Evolutionary conservation across 805 yeast genomes (phyloP).

Genomic region (Hanseniaspora lindneri): DNA sequence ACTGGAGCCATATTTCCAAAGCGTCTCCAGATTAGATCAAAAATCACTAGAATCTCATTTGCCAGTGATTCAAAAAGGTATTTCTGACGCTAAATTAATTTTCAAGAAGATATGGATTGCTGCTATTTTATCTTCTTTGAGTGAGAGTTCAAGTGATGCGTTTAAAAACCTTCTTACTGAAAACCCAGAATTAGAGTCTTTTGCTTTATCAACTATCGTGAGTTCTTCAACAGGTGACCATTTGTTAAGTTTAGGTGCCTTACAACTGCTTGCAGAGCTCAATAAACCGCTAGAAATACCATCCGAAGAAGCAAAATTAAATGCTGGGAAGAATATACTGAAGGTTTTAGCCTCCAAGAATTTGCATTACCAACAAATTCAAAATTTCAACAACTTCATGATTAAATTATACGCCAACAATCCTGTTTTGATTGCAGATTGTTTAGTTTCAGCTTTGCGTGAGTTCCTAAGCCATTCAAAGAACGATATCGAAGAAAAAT

Average conservation of each 20-base stretch:
- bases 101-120: slow-evolving; percentile 59
- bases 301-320: slow-evolving; percentile 14
- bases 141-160: slow-evolving; percentile 31
- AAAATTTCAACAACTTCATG: slow-evolving; percentile 29
- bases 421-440: slow-evolving; percentile 34
- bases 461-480: not conserved
- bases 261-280: slow-evolving; percentile 17
- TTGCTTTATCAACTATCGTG: slow-evolving; percentile 29
- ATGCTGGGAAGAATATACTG: slow-evolving; percentile 41
- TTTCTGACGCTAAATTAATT: slow-evolving; percentile 50
- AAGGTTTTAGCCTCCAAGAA: slow-evolving; percentile 35
- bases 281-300: not conserved
- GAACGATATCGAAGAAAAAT: slow-evolving; percentile 21
- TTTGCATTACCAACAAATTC: slow-evolving; percentile 30
- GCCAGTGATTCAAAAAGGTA: slow-evolving; percentile 41
- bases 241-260: slow-evolving; percentile 20
- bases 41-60: slow-evolving; percentile 23
- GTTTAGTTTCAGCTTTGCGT: slow-evolving; percentile 35
- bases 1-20: slow-evolving; percentile 39
- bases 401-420: slow-evolving; percentile 26
- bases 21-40: slow-evolving; percentile 30
- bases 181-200: slow-evolving; percentile 21
- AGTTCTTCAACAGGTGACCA: slow-evolving; percentile 36
- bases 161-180: slow-evolving; percentile 38
- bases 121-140: slow-evolving; percentile 28